A percentile compares a stretch with the other conserved stretches of the same genome.
Evolutionary conservation across 1,284 basidiomycete genomes (phyloP).

Genomic region (Trichosporon sp.): DNA sequence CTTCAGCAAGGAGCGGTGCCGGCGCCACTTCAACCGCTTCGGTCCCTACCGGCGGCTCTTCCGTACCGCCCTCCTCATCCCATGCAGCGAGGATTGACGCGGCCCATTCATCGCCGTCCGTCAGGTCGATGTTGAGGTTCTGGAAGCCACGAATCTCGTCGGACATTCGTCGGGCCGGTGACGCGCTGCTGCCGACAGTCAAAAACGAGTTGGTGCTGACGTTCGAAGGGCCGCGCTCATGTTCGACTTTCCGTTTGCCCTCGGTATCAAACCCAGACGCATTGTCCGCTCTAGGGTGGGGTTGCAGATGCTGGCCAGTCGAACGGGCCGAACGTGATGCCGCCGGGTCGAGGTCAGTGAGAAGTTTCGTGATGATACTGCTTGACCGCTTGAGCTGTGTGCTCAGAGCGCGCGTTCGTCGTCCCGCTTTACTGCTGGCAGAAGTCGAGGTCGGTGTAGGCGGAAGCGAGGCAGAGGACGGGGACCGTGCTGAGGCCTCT

Average conservation of each 20-base stretch:
- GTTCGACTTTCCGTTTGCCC: not conserved
- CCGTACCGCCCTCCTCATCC: conserved; percentile 10
- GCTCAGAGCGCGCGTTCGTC: not conserved
- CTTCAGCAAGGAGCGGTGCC: not conserved
- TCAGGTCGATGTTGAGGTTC: conserved; percentile 19
- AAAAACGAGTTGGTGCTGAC: not conserved
- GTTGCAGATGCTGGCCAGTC: not conserved
- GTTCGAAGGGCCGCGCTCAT: not conserved
- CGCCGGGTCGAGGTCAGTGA: conserved; percentile 15
- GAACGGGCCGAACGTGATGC: not conserved
- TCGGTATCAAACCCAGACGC: not conserved
- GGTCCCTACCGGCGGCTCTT: not conserved
- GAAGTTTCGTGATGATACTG: conserved; percentile 17
- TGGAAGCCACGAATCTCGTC: conserved; percentile 38
- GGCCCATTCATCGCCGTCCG: conserved; percentile 34
- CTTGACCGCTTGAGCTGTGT: conserved; percentile 5
- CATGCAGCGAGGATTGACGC: conserved; percentile 28
- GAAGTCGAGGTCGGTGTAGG: not conserved
- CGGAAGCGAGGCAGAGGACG: not conserved
- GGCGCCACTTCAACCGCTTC: not conserved
- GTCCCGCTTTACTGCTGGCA: not conserved
- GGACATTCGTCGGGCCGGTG: conserved; percentile 25
- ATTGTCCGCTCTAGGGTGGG: not conserved
- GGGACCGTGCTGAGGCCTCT: not conserved
- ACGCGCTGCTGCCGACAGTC: not conserved